Base-by-base conservation (phyloP, 2,329 filamentous ascomycete genomes). In the Aspergillus neotritici region DNA sequence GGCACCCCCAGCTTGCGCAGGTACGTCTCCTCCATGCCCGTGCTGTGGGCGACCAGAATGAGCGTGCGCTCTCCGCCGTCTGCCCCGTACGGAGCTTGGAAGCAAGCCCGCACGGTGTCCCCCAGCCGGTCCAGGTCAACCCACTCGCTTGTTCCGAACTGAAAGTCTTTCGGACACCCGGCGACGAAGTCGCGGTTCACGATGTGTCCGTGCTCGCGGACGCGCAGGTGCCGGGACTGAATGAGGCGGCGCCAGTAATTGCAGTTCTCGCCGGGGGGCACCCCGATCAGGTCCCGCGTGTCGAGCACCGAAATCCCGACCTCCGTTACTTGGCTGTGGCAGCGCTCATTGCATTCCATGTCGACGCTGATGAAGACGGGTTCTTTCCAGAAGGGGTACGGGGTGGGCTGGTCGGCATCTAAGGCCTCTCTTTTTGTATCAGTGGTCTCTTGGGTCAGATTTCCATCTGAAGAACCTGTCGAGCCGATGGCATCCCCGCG, bases 261-360 rank as follows among this genome's bases (percentile, higher is more conserved):
- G 3, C 82, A 87, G 17, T 71, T 65, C 2, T 69, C 55, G 0
- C 86, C 86, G 3, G 86, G 85, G 0, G 78, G 56, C 1, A 81
- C 48, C 6, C 63, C 67, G 1, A 66, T 55, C 15, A 88, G 64
- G 39, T 79, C 74, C 14, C 68, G 62, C 1, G 85, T 89, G 61
- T 97, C 89, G 0, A 97, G 72, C 3, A 83, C 82, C 1, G 87
- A 83, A 32, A 98, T 73, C 1, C 93, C 93, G 31, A 98, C 75
- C 64, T 98, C 93, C 0, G 90, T 94, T 46, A 97, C 76, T 10
- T 78, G 71, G 29, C 74, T 70, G 10, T 80, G 77, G 34, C 78
- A 72, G 15, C 69, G 67, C 63, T 98, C 93, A 45, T 83, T 87
- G 1, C 84, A 82, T 64, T 98, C 93, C 28, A 93, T 71, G 55